Evolutionary conservation across 768 basidiomycete genomes (phyloP).

Genomic region (Boletus huronensis): DNA sequence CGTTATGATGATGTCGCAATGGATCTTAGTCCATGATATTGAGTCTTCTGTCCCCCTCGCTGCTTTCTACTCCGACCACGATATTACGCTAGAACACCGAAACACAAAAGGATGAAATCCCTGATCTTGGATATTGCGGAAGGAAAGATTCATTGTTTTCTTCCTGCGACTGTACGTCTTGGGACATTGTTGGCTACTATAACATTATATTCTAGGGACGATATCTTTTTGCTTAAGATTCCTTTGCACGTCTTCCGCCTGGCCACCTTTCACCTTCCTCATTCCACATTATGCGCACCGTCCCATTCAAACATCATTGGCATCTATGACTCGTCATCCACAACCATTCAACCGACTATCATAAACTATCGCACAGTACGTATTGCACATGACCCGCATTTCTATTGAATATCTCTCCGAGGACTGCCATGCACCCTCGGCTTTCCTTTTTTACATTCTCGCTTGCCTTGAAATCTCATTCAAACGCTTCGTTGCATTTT

Average conservation of each 20-base stretch:
- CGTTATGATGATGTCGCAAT: conserved; percentile 30
- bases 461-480: not conserved
- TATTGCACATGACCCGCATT: conserved; percentile 30
- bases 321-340: conserved; percentile 28
- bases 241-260: conserved; percentile 2
- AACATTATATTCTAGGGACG: conserved; percentile 35
- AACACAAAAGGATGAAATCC: conserved; percentile 4
- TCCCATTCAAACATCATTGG: conserved; percentile 6
- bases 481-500: conserved; percentile 2
- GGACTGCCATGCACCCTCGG: conserved; percentile 1
- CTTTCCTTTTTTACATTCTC: not conserved
- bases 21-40: conserved; percentile 39
- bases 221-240: conserved; percentile 29
- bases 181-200: conserved; percentile 34
- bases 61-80: conserved; percentile 3
- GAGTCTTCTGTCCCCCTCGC: not conserved
- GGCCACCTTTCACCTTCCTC: conserved; percentile 12
- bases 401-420: conserved; percentile 24
- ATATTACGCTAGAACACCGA: conserved; percentile 3
- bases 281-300: conserved; percentile 6
- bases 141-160: conserved; percentile 7
- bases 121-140: conserved; percentile 21
- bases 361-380: conserved; percentile 28
- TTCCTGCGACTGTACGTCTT: conserved; percentile 30
- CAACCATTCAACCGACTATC: conserved; percentile 14